phyloP scores from a whole-genome alignment of 768 basidiomycete species.

The Dioszegia crocea region DNA sequence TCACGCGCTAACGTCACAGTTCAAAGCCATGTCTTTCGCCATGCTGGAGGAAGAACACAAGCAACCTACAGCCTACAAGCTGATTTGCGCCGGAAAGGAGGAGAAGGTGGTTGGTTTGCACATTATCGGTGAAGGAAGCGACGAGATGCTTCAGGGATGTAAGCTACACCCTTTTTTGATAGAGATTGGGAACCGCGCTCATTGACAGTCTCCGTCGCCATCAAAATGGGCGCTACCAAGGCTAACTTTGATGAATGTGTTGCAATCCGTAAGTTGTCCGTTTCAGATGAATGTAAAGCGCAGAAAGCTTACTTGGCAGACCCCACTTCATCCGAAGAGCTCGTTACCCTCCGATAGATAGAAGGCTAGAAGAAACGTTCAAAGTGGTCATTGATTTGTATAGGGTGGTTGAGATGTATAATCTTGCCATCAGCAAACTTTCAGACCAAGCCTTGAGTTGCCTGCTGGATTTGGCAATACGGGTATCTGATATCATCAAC shows the following conservation, averaged over 20 bases:
- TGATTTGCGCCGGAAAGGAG: conserved; percentile 78
- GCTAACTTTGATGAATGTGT: conserved; percentile 47
- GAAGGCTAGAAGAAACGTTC: no score
- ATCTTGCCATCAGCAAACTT: no score
- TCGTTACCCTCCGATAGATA: conserved; percentile 47
- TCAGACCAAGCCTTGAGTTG: no score
- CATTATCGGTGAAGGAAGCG: conserved; percentile 83
- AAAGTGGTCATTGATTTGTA: no score
- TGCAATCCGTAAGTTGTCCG: conserved; percentile 44
- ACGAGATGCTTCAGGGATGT: conserved; percentile 94
- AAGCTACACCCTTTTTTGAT: conserved; percentile 21
- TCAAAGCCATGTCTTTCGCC: conserved; percentile 77
- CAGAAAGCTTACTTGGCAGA: conserved; percentile 21
- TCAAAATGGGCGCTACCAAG: conserved; percentile 76
- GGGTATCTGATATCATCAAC: no score
- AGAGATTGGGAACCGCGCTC: background rate
- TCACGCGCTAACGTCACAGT: conserved; percentile 51
- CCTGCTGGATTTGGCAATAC: no score
- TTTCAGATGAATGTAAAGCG: background rate
- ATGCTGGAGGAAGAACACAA: conserved; percentile 86
- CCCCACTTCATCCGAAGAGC: conserved; percentile 49
- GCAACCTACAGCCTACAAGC: conserved; percentile 90
- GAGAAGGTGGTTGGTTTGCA: conserved; percentile 96
- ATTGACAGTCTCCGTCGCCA: conserved; percentile 66
- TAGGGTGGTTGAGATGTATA: no score